phyloP scores from a whole-genome alignment of 768 basidiomycete genomes.

The Tricholoma saponaceum region DNA sequence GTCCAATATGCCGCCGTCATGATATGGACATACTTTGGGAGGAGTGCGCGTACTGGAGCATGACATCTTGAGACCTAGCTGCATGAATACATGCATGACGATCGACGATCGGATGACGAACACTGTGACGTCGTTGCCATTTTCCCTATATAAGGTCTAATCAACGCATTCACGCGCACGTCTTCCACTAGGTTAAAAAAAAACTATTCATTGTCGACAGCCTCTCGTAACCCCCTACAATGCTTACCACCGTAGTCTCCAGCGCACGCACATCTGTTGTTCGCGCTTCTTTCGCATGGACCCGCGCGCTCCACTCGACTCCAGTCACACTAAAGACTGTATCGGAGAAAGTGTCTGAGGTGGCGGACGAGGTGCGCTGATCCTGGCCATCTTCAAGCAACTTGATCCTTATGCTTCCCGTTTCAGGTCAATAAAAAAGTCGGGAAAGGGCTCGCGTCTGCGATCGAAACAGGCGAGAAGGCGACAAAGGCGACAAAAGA shows the following conservation, averaged over 20 bases:
- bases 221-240: background rate
- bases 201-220: background rate
- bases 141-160: background rate
- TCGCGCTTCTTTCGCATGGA: conserved; percentile 6
- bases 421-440: conserved; percentile 40
- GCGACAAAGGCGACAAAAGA: conserved; percentile 37
- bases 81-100: too few species aligned
- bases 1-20: too few species aligned
- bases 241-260: conserved; percentile 10
- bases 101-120: too few species aligned
- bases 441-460: conserved; percentile 41
- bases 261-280: conserved; percentile 7
- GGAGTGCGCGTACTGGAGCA: too few species aligned
- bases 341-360: conserved; percentile 41
- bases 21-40: too few species aligned
- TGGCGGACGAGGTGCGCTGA: conserved; percentile 36
- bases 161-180: too few species aligned
- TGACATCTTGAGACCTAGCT: too few species aligned
- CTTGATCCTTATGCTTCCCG: background rate
- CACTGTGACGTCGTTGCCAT: background rate
- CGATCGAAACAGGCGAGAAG: conserved; percentile 44
- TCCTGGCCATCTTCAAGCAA: background rate
- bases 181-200: background rate
- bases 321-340: conserved; percentile 33
- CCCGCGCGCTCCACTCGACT: conserved; percentile 31